Evolutionary conservation across 768 basidiomycete genomes (phyloP).

Genomic region (Exsudoporus frostii): DNA sequence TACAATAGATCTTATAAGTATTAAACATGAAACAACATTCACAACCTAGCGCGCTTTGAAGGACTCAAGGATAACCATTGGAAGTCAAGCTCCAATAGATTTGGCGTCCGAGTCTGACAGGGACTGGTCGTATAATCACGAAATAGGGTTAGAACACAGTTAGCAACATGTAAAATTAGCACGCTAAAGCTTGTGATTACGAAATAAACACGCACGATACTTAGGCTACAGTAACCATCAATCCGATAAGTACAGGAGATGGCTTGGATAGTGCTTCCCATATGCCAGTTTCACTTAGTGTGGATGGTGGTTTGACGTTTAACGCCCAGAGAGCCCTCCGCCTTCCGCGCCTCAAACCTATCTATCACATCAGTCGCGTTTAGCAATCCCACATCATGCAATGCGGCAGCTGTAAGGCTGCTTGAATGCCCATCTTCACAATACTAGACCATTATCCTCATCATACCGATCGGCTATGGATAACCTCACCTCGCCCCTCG

Average conservation of each 20-base stretch:
- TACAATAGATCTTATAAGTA: not conserved
- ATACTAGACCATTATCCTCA: constrained; percentile 65
- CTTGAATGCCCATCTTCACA: constrained; percentile 73
- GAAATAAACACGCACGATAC: constrained; percentile 4
- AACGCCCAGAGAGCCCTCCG: constrained; percentile 64
- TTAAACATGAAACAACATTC: not conserved
- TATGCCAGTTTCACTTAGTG: constrained; percentile 27
- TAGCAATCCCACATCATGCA: constrained; percentile 67
- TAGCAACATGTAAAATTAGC: not conserved
- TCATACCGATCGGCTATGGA: constrained; percentile 74
- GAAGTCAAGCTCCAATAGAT: not conserved
- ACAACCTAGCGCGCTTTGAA: not conserved
- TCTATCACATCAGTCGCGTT: constrained; percentile 79
- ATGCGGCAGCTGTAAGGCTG: constrained; percentile 65
- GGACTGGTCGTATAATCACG: not conserved
- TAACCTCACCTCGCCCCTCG: constrained; percentile 54
- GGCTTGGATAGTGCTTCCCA: constrained; percentile 31
- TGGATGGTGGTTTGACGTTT: constrained; percentile 34
- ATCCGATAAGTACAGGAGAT: constrained; percentile 23
- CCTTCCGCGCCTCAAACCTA: constrained; percentile 70
- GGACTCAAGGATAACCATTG: not conserved
- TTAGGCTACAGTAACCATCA: constrained; percentile 4
- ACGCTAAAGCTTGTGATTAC: not conserved
- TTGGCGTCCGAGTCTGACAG: not conserved
- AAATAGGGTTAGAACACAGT: not conserved